Conservation (phyloP, 139 green algal genomes). For the Pycnococcus provasolii region DNA sequence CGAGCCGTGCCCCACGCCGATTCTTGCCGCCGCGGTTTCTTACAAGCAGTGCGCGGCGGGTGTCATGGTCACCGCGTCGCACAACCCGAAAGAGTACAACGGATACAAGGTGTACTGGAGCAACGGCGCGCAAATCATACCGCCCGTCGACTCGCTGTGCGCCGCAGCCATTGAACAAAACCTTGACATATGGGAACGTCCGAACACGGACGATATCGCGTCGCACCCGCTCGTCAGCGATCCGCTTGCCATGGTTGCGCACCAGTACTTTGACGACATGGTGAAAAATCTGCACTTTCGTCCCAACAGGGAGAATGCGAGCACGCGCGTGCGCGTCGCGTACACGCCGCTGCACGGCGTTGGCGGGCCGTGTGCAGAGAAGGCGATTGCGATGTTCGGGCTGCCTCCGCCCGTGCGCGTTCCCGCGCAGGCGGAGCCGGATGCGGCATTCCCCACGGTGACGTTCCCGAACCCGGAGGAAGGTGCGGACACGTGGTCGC, state of each 20-base stretch:
- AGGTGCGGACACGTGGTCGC: conserved; percentile 48
- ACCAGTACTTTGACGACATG: conserved; percentile 40
- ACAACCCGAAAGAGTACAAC: conserved; percentile 77
- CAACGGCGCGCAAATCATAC: conserved; percentile 67
- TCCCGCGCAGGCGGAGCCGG: conserved; percentile 43
- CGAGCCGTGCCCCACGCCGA: conserved; percentile 49
- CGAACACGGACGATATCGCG: not conserved
- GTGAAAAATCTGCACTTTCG: conserved; percentile 23
- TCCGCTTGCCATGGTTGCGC: not conserved
- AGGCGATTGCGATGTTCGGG: conserved; percentile 39
- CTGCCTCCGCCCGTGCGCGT: conserved; percentile 44
- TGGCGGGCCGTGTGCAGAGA: conserved; percentile 36
- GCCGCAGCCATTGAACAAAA: conserved; percentile 47
- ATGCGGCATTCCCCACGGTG: conserved; percentile 63
- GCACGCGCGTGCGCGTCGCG: conserved; percentile 23
- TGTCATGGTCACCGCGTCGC: conserved; percentile 65
- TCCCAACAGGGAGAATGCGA: conserved; percentile 23
- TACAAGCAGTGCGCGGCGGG: conserved; percentile 48
- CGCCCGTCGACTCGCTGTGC: conserved; percentile 57
- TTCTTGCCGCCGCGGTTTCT: conserved; percentile 46
- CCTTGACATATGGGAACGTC: conserved; percentile 40
- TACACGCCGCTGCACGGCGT: conserved; percentile 70
- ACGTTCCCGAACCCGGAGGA: conserved; percentile 70
- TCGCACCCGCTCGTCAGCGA: conserved; percentile 2
- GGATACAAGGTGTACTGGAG: conserved; percentile 53